These are phyloP conservation scores for Parathielavia appendiculata DNA, from an alignment of 495 filamentous ascomycete genomes.

Conservation along the genomic window DNA sequence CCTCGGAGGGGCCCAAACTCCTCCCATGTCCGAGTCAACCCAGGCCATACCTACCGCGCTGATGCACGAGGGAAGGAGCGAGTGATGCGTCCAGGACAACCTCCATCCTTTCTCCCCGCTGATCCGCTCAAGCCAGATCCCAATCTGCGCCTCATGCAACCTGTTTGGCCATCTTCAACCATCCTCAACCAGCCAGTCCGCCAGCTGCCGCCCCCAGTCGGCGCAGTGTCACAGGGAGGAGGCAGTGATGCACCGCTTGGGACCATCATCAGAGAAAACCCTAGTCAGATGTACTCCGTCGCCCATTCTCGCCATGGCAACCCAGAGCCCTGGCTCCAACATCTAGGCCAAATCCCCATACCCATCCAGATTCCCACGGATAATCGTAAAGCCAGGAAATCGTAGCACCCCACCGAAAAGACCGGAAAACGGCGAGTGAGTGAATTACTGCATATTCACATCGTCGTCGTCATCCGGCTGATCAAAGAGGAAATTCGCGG, in stretches of 20 bases:
- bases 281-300: neutral
- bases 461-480: constrained; percentile 82
- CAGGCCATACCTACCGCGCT: neutral
- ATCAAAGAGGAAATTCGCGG: constrained; percentile 96
- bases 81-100: neutral
- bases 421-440: neutral
- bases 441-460: constrained; percentile 28
- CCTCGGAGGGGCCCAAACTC: neutral
- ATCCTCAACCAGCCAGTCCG: neutral
- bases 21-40: neutral
- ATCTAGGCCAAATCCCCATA: constrained; percentile 9
- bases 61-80: neutral
- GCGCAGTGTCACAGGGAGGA: neutral
- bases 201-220: neutral
- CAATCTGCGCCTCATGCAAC: neutral
- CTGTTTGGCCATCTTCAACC: neutral
- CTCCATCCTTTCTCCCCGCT: neutral
- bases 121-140: neutral
- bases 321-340: constrained; percentile 1
- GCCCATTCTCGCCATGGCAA: neutral
- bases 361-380: constrained; percentile 7
- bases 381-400: neutral
- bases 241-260: neutral
- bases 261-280: neutral
- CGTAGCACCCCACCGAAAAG: neutral